Conservation (phyloP, 352 stramenopile genomes). For the Phytophthora quininea region DNA sequence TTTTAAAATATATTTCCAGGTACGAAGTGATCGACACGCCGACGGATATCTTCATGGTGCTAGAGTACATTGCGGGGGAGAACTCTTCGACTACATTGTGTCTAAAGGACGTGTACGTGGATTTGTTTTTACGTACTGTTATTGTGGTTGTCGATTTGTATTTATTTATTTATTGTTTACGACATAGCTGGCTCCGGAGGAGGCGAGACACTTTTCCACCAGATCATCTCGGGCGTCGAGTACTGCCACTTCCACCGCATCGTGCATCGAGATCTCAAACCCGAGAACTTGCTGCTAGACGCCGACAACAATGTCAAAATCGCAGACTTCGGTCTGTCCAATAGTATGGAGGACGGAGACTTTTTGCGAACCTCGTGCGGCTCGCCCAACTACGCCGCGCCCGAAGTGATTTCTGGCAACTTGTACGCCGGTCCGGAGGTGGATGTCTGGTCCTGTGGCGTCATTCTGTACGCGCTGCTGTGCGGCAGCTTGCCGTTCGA, state of each 20-base stretch:
- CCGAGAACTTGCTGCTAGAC: constrained; percentile 97
- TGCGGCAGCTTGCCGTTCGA: constrained; percentile 99
- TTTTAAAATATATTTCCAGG: constrained; percentile 32
- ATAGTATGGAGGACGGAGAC: constrained; percentile 98
- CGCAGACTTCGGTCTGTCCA: constrained; percentile 99
- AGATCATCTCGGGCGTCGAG: constrained; percentile 98
- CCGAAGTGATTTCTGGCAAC: constrained; percentile 98
- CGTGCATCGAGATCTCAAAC: constrained; percentile 98
- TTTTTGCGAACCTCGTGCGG: constrained; percentile 98
- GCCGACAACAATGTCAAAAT: constrained; percentile 99
- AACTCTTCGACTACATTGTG: constrained; percentile 99
- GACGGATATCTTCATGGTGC: constrained; percentile 97
- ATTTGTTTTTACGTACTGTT: not conserved
- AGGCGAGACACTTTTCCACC: constrained; percentile 99
- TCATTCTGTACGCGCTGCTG: constrained; percentile 99
- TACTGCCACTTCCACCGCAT: constrained; percentile 99
- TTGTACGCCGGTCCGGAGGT: constrained; percentile 99
- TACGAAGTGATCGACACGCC: constrained; percentile 99
- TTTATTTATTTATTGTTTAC: constrained; percentile 18
- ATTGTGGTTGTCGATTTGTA: constrained; percentile 4
- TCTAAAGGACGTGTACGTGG: constrained; percentile 88
- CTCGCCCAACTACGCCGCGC: constrained; percentile 99
- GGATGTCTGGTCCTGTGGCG: constrained; percentile 99
- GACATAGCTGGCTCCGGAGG: constrained; percentile 93
- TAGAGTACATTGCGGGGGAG: constrained; percentile 94